Evolutionary conservation across 805 yeast species (phyloP), one percentile per base, ranked within the genome.

Genomic region (Candida nitratophila): DNA sequence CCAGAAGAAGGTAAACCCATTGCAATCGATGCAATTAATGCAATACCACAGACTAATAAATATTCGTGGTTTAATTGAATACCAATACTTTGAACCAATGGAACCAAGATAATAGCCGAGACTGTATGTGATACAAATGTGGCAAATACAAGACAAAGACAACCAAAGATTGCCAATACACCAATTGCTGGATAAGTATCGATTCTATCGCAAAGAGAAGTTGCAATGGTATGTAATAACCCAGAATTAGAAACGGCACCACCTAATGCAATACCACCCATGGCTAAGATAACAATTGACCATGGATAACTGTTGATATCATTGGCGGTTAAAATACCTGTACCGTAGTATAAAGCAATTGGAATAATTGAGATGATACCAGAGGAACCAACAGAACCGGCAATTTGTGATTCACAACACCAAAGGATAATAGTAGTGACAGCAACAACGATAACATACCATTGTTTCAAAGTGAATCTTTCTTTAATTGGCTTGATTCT

Each of bases 1-100:
- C 80, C 80, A 2, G 78, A 73, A 5, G 76, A 71, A 10, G 79
- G 79, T 44, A 74, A 64, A 11, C 76, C 78, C 80, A 74, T 74
- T 21, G 79, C 80, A n/a, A 73, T 67, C 9, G 78, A 73, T 24
- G 77, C 74, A 44, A 74, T 65, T 45, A 74, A 61, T 8, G 77
- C 71, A 50, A 72, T 70, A 20, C 69, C 69, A 71, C 74, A 71
- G 42, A 74, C 69, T 51, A 74, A 64, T 43, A 74, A 54, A 46
- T 68, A 57, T 31, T 77, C 76, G 45, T 71, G 77, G 20, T 69
- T 66, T 57, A 74, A 59, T 46, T 63, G 59, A 38, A 65, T 55
- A 32, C 79, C 80, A 36, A 74, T 71, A 44, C 74, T 74, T 34
- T 71, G 63, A 26, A 74, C 77, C 46, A 74, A 60, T 11, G 80